These are phyloP conservation scores for Solanum hybrid DNA, from an alignment of 305 asterid species.

Conservation along the genomic window DNA sequence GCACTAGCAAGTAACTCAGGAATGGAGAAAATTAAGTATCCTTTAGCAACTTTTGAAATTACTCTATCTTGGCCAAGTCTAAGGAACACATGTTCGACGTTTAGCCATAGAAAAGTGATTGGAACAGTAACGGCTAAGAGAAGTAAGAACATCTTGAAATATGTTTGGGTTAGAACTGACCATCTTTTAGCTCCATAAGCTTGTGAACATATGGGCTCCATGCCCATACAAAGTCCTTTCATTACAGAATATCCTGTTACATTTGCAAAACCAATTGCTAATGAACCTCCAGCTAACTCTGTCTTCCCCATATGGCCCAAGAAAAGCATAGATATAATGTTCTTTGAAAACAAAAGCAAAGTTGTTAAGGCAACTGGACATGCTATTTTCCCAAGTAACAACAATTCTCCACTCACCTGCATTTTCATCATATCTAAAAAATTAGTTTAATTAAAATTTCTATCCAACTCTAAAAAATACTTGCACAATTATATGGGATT, in stretches of 20 bases:
- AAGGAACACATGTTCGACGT: slow-evolving; percentile 42
- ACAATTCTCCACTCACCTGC: slow-evolving; percentile 51
- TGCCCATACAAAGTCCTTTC: slow-evolving; percentile 72
- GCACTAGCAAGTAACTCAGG: slow-evolving; percentile 54
- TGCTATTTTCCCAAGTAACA: slow-evolving; percentile 38
- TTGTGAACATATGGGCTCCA: slow-evolving; percentile 87
- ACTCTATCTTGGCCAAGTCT: slow-evolving; percentile 53
- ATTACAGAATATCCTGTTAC: slow-evolving; percentile 67
- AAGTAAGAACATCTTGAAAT: slow-evolving; percentile 48
- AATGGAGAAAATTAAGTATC: slow-evolving; percentile 44
- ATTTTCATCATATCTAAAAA: neutral
- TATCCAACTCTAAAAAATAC: neutral
- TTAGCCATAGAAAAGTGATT: slow-evolving; percentile 53
- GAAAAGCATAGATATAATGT: slow-evolving; percentile 75
- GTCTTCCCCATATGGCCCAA: slow-evolving; percentile 66
- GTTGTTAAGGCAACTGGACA: slow-evolving; percentile 74
- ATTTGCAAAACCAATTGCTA: slow-evolving; percentile 73
- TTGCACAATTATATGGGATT: too few species aligned
- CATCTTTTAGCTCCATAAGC: slow-evolving; percentile 70
- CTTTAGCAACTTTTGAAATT: slow-evolving; percentile 43
- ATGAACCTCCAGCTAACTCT: slow-evolving; percentile 78
- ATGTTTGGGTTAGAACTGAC: slow-evolving; percentile 49
- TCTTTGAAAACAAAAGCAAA: slow-evolving; percentile 51
- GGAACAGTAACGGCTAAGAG: slow-evolving; percentile 55
- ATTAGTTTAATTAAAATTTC: neutral